Conservation (phyloP, 306 rosid species). For the Acacia crassicarpa region DNA sequence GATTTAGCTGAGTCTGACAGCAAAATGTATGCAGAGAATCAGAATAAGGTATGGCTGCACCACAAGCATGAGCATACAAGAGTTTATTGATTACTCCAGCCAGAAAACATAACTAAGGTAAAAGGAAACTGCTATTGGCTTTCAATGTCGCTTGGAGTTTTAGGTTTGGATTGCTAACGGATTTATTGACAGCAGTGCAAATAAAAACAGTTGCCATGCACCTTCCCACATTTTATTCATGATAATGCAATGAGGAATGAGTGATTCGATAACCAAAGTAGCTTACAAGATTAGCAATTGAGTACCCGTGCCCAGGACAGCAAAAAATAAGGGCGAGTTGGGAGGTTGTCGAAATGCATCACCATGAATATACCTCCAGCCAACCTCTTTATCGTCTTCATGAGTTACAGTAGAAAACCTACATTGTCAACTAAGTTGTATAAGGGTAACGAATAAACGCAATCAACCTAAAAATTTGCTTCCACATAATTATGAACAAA, state of each 20-base stretch:
- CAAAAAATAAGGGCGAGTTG: conserved; percentile 65
- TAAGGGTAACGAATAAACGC: conserved; percentile 24
- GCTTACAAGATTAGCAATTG: conserved; percentile 82
- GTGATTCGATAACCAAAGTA: conserved; percentile 31
- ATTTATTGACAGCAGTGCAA: conserved; percentile 11
- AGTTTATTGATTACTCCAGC: not conserved
- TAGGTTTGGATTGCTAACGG: conserved; percentile 25
- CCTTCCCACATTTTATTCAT: conserved; percentile 16
- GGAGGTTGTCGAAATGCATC: conserved; percentile 80
- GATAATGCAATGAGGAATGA: conserved; percentile 31
- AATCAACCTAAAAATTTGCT: not conserved
- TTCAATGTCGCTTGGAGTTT: not conserved
- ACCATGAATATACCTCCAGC: conserved; percentile 77
- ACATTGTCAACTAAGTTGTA: conserved; percentile 20
- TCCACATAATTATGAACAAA: conserved; percentile 19
- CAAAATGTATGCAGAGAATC: not conserved
- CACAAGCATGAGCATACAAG: not conserved
- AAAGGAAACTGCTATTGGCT: conserved; percentile 5
- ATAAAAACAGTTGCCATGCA: conserved; percentile 12
- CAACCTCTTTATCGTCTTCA: conserved; percentile 82
- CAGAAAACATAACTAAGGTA: conserved; percentile 5
- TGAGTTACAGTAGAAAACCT: conserved; percentile 59
- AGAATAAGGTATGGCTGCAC: not conserved
- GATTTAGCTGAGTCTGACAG: not conserved
- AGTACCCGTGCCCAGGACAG: conserved; percentile 78